Conservation (phyloP, 495 filamentous ascomycete genomes). For the Aspergillus olivimuriae region DNA sequence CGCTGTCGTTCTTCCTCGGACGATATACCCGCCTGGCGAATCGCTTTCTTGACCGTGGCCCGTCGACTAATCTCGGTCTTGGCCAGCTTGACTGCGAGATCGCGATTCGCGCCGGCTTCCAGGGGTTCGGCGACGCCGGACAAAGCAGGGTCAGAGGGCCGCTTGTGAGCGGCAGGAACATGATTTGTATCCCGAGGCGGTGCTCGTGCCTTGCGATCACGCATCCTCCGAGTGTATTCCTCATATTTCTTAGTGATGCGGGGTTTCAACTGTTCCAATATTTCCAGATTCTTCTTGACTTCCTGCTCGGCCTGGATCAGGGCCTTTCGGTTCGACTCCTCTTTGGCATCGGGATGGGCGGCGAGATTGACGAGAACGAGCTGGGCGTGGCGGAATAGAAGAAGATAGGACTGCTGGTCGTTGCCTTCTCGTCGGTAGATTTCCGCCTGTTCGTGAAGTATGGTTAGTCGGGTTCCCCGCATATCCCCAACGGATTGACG, state of each 20-base stretch:
- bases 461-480: neutral
- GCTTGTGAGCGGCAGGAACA: slow-evolving; percentile 10
- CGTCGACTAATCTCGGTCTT: slow-evolving; percentile 66
- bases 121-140: slow-evolving; percentile 45
- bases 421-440: slow-evolving; percentile 84
- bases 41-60: slow-evolving; percentile 50
- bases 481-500: neutral
- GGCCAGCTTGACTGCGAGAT: slow-evolving; percentile 73
- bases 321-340: slow-evolving; percentile 40
- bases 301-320: slow-evolving; percentile 45
- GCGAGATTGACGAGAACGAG: slow-evolving; percentile 58
- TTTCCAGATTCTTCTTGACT: slow-evolving; percentile 47
- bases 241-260: slow-evolving; percentile 61
- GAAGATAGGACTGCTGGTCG: slow-evolving; percentile 77
- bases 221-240: slow-evolving; percentile 49
- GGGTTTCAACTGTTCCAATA: slow-evolving; percentile 61
- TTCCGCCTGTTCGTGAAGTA: slow-evolving; percentile 42
- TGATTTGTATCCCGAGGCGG: slow-evolving; percentile 13
- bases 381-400: slow-evolving; percentile 74
- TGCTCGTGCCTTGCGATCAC: slow-evolving; percentile 37
- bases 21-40: slow-evolving; percentile 46
- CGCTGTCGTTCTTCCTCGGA: slow-evolving; percentile 50
- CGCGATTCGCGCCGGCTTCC: slow-evolving; percentile 62
- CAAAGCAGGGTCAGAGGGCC: slow-evolving; percentile 33
- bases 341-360: slow-evolving; percentile 51